Evolutionary conservation across 441 rosid genomes (phyloP), one percentile per base, ranked within the genome.

Genomic region (Populus tomentosa): DNA sequence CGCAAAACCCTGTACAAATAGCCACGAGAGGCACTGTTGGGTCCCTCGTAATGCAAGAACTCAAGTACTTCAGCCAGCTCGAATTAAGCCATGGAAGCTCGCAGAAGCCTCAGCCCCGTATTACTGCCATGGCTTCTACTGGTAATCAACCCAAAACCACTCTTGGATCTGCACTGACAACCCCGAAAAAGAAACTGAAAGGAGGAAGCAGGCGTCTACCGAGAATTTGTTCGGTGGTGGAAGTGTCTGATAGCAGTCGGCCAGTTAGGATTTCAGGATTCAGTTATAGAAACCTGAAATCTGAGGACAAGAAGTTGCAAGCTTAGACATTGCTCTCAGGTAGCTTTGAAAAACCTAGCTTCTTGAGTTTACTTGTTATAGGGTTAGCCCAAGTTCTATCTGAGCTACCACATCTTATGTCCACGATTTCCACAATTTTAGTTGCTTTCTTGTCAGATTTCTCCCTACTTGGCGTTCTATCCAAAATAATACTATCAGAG

Each of bases 301-400:
- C 87, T 38, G 90, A 90, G 53, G 83, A 73, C 72, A 84, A 84
- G 79, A 84, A 82, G 64, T 70, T 82, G 82, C 84, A 79, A 72
- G 82, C 81, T 81, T 90, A 95, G 84, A 82, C 69, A 78, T 87
- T 81, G 83, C 90, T 91, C 79, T 91, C 92, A 1, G 89, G 86
- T 70, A 95, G 94, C 86, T 92, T 95, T 50, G 98, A 92, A 89
- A 93, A 95, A 72, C 96, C 90, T 73, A 93, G 97, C 87, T 93
- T 93, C 90, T 87, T 95, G 82, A 93, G 94, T 79, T 88, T 86
- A 74, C 80, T 90, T 20, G 93, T 87, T 76, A 91, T 76, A 6
- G 98, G 95, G 79, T 77, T 84, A 38, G 90, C 83, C 98, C 98
- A 90, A 70, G 91, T 88, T 86, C 87, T 88, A 76, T 90, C 92